Base-by-base conservation (phyloP, 2,329 filamentous ascomycete species). In the Cercospora berteroae region DNA sequence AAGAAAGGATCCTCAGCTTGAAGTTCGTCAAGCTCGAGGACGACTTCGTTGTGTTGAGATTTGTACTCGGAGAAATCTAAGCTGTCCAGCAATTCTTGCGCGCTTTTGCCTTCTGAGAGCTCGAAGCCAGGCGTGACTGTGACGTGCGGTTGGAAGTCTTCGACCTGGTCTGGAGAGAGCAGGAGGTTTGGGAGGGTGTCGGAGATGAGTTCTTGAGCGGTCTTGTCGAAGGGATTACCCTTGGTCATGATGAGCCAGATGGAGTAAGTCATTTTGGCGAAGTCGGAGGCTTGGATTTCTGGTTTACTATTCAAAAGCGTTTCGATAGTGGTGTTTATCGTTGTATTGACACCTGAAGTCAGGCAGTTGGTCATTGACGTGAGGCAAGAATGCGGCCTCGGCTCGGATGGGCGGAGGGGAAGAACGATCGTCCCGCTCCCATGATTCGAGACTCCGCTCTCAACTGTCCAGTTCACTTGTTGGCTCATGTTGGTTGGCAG, bases 171-270 rank as follows among this genome's bases (percentile, higher is more conserved):
- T 31, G 59, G 9, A 18, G 68, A 59, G 44, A 70, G 57, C 65
- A 74, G 70, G 58, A 70, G 60, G 29, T 67, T 62, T 31, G 72
- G 72, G 7, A 74, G 44, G 8, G 72, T 72, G 25, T 71, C 67
- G 29, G 69, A 71, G 66, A 74, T 74, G 52, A 74, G 69, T 68
- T 74, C 72, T 70, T 73, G 70, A 18, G 68, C 56, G 60, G 71
- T 69, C 44, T 71, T 70, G 48, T 66, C 67, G 69, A 73, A 74
- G 13, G 72, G 68, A 57, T 64, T 69, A 25, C 52, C 60, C 10
- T 64, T 57, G 55, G 65, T 64, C 13, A 70, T 70, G 23, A 73
- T 55, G 65, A 74, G 69, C 72, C 72, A 74, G 64, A 74, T 70
- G 8, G 71, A 71, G 31, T 69, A 63, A 18, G 66, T 39, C 66